phyloP scores from a whole-genome alignment of 2,329 filamentous ascomycete genomes.

The Fusarium agapanthi region DNA sequence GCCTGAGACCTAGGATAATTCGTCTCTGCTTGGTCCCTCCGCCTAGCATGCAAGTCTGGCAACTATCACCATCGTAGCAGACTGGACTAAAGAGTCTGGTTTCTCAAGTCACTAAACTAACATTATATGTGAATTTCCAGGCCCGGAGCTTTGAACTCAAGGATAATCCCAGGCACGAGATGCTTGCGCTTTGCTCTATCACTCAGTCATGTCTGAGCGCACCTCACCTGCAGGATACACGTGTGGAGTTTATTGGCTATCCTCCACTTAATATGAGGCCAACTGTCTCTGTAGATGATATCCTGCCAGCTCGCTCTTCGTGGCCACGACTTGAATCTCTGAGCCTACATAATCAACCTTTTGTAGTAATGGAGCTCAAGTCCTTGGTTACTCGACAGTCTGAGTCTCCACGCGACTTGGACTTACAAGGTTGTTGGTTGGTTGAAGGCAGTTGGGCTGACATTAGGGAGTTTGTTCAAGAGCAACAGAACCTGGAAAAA shows the following conservation, averaged over 20 bases:
- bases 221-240: background rate
- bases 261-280: background rate
- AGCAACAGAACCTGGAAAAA: background rate
- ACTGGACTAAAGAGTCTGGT: background rate
- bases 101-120: background rate
- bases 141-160: background rate
- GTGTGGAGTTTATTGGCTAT: background rate
- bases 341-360: background rate
- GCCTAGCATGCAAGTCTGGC: background rate
- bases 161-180: background rate
- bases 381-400: background rate
- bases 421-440: background rate
- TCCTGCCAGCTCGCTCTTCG: background rate
- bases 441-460: background rate
- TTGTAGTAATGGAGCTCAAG: background rate
- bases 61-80: background rate
- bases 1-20: background rate
- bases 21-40: background rate
- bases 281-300: background rate
- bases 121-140: background rate
- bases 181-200: background rate
- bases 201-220: background rate
- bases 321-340: background rate
- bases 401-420: background rate
- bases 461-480: background rate